A percentile compares a stretch with the other conserved stretches of the same genome.
Conservation (phyloP, 2,329 filamentous ascomycete genomes). For the Colletotrichum echinochloae region DNA sequence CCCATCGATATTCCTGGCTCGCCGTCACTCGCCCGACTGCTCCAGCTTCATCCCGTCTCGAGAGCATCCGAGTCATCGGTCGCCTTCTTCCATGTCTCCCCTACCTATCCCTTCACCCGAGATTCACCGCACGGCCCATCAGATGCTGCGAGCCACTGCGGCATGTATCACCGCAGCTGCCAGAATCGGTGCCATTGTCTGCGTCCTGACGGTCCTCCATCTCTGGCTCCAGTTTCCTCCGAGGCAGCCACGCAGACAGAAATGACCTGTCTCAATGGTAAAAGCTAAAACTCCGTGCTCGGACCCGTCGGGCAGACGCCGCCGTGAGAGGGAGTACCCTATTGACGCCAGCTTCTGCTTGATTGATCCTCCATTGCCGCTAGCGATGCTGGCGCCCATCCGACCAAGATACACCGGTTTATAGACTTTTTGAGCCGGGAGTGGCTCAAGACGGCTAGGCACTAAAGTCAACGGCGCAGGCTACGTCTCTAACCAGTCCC, state of each 20-base stretch:
- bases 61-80: background rate
- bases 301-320: conserved; percentile 1
- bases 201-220: conserved; percentile 14
- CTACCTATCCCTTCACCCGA: conserved; percentile 11
- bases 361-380: conserved; percentile 25
- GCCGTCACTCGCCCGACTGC: background rate
- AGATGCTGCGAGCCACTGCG: background rate
- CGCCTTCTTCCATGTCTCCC: background rate
- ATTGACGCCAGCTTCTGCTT: background rate
- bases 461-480: background rate
- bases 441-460: conserved; percentile 12
- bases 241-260: conserved; percentile 2
- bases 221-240: conserved; percentile 14
- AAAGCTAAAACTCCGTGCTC: background rate
- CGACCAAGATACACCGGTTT: conserved; percentile 3
- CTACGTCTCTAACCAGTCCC: conserved; percentile 10
- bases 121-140: conserved; percentile 19
- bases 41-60: conserved; percentile 8
- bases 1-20: background rate
- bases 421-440: conserved; percentile 11
- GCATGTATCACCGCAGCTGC: conserved; percentile 1
- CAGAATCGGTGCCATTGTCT: conserved; percentile 14
- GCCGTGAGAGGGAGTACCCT: background rate
- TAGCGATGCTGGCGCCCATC: background rate
- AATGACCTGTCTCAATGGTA: conserved; percentile 20